These are phyloP conservation scores for Pseudocercospora crystallina DNA, from an alignment of 2,329 filamentous ascomycete genomes.

Conservation along the genomic window DNA sequence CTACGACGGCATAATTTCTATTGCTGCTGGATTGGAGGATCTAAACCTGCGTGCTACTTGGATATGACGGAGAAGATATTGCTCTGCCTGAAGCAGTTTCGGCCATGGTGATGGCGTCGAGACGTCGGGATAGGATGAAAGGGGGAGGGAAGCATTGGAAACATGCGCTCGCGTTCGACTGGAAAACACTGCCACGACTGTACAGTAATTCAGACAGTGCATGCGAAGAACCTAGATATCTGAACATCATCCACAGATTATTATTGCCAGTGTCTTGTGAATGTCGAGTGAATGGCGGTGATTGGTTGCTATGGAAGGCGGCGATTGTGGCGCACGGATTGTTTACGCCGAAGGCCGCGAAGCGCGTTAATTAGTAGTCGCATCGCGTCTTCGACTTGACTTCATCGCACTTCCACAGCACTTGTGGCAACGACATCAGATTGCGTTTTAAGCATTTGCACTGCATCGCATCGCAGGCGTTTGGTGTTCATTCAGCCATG, in stretches of 20 bases:
- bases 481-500: slow-evolving; percentile 26
- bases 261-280: background rate
- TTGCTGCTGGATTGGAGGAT: no score
- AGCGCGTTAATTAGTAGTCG: slow-evolving; percentile 3
- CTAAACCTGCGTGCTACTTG: no score
- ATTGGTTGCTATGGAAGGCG: slow-evolving; percentile 6
- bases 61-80: no score
- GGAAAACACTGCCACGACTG: slow-evolving; percentile 7
- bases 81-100: no score
- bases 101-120: no score
- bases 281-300: background rate
- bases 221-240: background rate
- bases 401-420: background rate
- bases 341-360: slow-evolving; percentile 5
- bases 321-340: background rate
- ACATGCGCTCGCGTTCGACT: background rate
- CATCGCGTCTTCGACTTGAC: slow-evolving; percentile 1
- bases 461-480: slow-evolving; percentile 1
- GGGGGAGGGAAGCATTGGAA: slow-evolving; percentile 2
- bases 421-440: background rate
- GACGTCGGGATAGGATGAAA: no score
- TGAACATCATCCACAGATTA: background rate
- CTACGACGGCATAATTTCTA: no score
- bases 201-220: slow-evolving; percentile 5
- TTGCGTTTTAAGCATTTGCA: slow-evolving; percentile 1